Evolutionary conservation across 257 asterid species (phyloP).

Genomic region (Vinca minor): DNA sequence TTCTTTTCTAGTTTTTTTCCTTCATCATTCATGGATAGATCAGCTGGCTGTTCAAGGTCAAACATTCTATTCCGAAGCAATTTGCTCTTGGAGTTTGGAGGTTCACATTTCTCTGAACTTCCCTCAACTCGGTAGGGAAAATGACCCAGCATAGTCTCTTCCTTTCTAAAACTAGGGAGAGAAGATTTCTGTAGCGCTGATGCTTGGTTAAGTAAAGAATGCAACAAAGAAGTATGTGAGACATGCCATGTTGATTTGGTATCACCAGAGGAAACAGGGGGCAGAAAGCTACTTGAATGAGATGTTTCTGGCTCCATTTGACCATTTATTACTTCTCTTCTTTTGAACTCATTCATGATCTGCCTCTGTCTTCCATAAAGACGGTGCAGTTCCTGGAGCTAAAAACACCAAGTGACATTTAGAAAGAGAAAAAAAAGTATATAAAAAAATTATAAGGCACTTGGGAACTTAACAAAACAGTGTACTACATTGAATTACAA

Average conservation of each 20-base stretch:
- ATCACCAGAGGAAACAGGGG: slow-evolving; percentile 22
- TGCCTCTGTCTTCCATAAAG: slow-evolving; percentile 56
- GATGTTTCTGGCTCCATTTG: slow-evolving; percentile 22
- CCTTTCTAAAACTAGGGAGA: slow-evolving; percentile 15
- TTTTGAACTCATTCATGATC: slow-evolving; percentile 48
- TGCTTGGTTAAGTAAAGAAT: slow-evolving; percentile 18
- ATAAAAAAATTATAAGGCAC: not conserved
- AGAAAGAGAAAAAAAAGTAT: no score
- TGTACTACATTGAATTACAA: not conserved
- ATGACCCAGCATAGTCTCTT: slow-evolving; percentile 7
- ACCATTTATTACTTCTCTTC: slow-evolving; percentile 16
- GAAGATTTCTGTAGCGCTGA: slow-evolving; percentile 15
- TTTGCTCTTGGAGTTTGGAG: slow-evolving; percentile 10
- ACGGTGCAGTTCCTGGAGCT: slow-evolving; percentile 85
- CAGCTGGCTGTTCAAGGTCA: slow-evolving; percentile 26
- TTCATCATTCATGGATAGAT: slow-evolving; percentile 5
- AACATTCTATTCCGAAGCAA: slow-evolving; percentile 13
- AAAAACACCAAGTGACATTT: slow-evolving; percentile 11
- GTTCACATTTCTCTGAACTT: slow-evolving; percentile 11
- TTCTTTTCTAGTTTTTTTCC: slow-evolving; percentile 11
- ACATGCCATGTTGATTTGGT: slow-evolving; percentile 19
- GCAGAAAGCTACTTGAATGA: slow-evolving; percentile 15
- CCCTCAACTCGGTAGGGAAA: slow-evolving; percentile 14
- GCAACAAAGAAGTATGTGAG: slow-evolving; percentile 22
- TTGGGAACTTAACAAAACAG: not conserved